These are phyloP conservation scores for Casaregolazyma suthepensis DNA, from an alignment of 1,139 yeast species.

Conservation along the genomic window DNA sequence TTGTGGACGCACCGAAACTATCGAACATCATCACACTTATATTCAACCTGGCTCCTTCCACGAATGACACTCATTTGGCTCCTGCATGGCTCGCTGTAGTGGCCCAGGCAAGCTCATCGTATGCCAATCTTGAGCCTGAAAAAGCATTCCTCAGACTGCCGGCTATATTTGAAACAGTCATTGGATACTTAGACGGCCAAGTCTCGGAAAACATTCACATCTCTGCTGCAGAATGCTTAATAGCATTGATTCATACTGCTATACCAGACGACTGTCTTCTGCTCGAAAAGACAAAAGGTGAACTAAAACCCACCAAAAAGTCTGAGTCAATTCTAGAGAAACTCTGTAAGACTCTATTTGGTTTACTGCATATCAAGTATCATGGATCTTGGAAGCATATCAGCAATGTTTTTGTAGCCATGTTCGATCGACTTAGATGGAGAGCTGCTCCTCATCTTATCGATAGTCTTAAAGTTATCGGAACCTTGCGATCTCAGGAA, in stretches of 20 bases:
- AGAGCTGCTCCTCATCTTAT: constrained; percentile 71
- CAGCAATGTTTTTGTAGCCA: constrained; percentile 60
- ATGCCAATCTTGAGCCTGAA: constrained; percentile 53
- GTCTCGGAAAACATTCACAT: constrained; percentile 52
- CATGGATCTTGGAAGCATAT: constrained; percentile 73
- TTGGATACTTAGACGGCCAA: constrained; percentile 62
- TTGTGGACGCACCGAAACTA: constrained; percentile 51
- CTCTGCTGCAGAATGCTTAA: constrained; percentile 82
- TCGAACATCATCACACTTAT: constrained; percentile 61
- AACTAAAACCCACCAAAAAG: constrained; percentile 38
- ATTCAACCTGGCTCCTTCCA: constrained; percentile 72
- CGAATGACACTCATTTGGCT: constrained; percentile 76
- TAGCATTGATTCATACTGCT: constrained; percentile 63
- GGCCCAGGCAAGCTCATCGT: constrained; percentile 77
- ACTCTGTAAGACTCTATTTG: constrained; percentile 41
- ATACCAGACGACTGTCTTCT: constrained; percentile 56
- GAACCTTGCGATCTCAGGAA: constrained; percentile 80
- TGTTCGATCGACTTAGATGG: constrained; percentile 57
- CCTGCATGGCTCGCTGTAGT: constrained; percentile 95
- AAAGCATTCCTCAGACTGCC: constrained; percentile 54
- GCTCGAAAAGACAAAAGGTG: constrained; percentile 33
- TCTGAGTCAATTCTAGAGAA: constrained; percentile 56
- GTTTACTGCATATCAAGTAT: constrained; percentile 65
- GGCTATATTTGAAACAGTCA: constrained; percentile 49
- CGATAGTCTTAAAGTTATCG: constrained; percentile 62